These are phyloP conservation scores for Candida pseudofarinosa DNA, from an alignment of 805 yeast species.

Conservation along the genomic window DNA sequence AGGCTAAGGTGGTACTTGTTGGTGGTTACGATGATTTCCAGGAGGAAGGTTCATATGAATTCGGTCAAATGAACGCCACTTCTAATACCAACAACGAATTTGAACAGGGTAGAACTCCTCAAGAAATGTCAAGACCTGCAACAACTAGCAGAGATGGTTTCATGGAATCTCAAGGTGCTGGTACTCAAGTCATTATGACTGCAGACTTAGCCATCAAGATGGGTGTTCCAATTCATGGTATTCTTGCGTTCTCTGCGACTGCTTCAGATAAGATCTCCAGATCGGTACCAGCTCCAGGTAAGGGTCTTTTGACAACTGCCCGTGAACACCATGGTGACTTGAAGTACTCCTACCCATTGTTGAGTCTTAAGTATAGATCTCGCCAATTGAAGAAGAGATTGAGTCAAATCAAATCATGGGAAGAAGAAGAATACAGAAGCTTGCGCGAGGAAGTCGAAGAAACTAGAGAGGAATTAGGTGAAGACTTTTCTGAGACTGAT, in stretches of 20 bases:
- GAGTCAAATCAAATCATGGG: slow-evolving; percentile 76
- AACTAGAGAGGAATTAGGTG: slow-evolving; percentile 48
- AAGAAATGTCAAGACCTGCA: slow-evolving; percentile 98
- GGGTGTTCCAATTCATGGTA: slow-evolving; percentile 99
- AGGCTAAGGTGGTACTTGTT: slow-evolving; percentile 93
- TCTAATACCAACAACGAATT: slow-evolving; percentile 84
- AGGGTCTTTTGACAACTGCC: slow-evolving; percentile 98
- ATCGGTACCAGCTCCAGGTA: slow-evolving; percentile 99
- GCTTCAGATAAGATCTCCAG: slow-evolving; percentile 98
- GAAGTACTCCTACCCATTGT: slow-evolving; percentile 73
- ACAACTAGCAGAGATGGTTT: slow-evolving; percentile 95
- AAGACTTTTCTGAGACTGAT: slow-evolving; percentile 38
- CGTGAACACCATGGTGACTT: slow-evolving; percentile 83
- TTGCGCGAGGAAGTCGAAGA: slow-evolving; percentile 68
- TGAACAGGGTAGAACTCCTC: slow-evolving; percentile 95
- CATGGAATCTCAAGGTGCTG: slow-evolving; percentile 99
- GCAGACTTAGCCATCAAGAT: slow-evolving; percentile 90
- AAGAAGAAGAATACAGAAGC: slow-evolving; percentile 70
- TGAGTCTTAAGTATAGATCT: slow-evolving; percentile 89
- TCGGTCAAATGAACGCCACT: slow-evolving; percentile 98
- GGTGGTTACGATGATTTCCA: slow-evolving; percentile 99
- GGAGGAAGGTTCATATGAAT: slow-evolving; percentile 97
- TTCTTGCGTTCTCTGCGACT: slow-evolving; percentile 90
- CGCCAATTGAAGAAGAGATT: slow-evolving; percentile 83
- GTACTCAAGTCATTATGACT: slow-evolving; percentile 94